A percentile compares a stretch with the other conserved stretches of the same genome.
Evolutionary conservation across 163 green algal species (phyloP).

Genomic region (Scenedesmus sp.): DNA sequence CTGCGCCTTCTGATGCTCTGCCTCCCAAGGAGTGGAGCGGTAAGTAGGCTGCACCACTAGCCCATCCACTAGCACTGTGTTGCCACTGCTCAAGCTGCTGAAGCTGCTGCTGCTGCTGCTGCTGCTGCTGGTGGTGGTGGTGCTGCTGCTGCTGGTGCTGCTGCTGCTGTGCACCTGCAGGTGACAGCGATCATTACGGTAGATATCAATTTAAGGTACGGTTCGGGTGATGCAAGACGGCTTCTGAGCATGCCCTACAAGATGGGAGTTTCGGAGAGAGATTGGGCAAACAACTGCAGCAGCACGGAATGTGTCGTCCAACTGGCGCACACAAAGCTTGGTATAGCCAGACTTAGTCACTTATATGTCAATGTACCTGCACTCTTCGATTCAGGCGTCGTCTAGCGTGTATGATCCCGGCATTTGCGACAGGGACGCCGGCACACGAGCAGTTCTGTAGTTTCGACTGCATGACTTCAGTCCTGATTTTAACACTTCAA

Average conservation of each 20-base stretch:
- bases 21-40: constrained; percentile 65
- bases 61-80: constrained; percentile 44
- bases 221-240: background rate
- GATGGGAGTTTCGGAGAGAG: background rate
- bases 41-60: constrained; percentile 76
- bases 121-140: background rate
- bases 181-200: background rate
- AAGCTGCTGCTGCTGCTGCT: background rate
- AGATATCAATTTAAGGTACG: background rate
- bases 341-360: background rate
- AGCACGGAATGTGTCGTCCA: background rate
- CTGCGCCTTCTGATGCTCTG: constrained; percentile 49
- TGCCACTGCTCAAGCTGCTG: background rate
- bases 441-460: background rate
- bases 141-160: background rate
- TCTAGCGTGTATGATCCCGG: background rate
- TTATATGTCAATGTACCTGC: background rate
- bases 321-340: background rate
- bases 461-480: background rate
- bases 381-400: background rate
- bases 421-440: background rate
- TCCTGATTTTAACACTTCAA: too few species aligned
- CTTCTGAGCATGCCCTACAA: background rate
- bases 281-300: background rate
- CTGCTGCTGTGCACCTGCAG: background rate